phyloP scores from a whole-genome alignment of 108 stramenopile genomes.

The Skeletonema menzelii region DNA sequence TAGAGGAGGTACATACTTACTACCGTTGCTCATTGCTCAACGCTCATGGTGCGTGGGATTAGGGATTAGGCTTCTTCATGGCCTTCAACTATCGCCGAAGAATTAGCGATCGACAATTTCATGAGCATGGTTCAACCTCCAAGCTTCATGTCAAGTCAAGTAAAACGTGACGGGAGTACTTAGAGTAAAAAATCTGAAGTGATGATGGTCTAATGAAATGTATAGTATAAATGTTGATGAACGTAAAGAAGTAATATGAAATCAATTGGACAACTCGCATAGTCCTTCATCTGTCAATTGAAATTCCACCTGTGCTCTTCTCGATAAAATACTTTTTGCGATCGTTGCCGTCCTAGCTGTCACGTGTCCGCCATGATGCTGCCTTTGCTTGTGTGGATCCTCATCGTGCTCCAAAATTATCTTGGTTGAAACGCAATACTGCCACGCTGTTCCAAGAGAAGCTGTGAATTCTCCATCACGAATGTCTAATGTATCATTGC shows the following conservation, averaged over 20 bases:
- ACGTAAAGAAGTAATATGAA: not conserved
- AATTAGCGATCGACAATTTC: too few species aligned
- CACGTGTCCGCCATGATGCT: not conserved
- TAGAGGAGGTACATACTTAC: not conserved
- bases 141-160: too few species aligned
- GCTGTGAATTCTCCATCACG: constrained; percentile 56
- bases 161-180: too few species aligned
- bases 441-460: constrained; percentile 83
- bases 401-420: constrained; percentile 54
- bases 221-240: not conserved
- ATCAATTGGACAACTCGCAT: constrained; percentile 19
- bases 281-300: constrained; percentile 30
- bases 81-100: too few species aligned
- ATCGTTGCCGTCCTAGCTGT: constrained; percentile 32
- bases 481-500: constrained; percentile 16
- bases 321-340: constrained; percentile 42
- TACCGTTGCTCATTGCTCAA: too few species aligned
- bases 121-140: too few species aligned
- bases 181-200: not conserved
- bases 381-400: constrained; percentile 37
- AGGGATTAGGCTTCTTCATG: too few species aligned
- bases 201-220: not conserved
- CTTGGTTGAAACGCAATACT: constrained; percentile 84
- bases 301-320: constrained; percentile 19
- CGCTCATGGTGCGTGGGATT: too few species aligned